Evolutionary conservation across 108 stramenopile species (phyloP), one percentile per base, ranked within the genome.

Genomic region (Skeletonema potamos): DNA sequence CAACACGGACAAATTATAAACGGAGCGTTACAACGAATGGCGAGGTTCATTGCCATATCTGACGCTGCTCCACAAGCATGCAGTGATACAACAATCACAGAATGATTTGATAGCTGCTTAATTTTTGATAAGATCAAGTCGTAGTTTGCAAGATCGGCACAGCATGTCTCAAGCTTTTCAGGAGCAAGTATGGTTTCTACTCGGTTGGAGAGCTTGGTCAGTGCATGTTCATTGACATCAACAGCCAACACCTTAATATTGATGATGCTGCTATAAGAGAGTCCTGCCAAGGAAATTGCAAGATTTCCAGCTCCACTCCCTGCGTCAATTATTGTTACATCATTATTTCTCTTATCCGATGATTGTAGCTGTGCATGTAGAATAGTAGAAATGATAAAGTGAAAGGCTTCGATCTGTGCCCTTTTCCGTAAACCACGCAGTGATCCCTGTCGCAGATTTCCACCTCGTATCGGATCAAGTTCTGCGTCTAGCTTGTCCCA

Each of bases 1-100:
- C 79, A 75, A 43, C 79, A 81, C 3, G 79, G 79, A 58, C 79
- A 76, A 15, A 81, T 29, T 18, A 81, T 68, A 39, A 81, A 81
- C 17, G 79, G 79, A 6, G 74, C 68, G 6, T 62, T 58, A 60
- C 70, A 68, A 46, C 36, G 51, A 33, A 64, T 66, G 0, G 79
- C 79, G 36, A 81, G 33, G 27, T 65, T 54, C 62, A 81, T 81
- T 43, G 79, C 79, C 68, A 70, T 70, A 58, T 81, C 79, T 18
- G 79, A 76, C 36, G 79, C 73, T 27, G 79, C 68, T 10, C 79
- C 79, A 41, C 79, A 75, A 1, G 69, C 79, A 32, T 81, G 79
- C 15, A 81, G 68, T 22, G 79, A 75, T 17, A 71, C 74, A 12
- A 81, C 74, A 17, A 81, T 70, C 1, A 67, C 77, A 37, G 30